Evolutionary conservation across 2,329 filamentous ascomycete genomes (phyloP).

Genomic region (Tothia fuscella): DNA sequence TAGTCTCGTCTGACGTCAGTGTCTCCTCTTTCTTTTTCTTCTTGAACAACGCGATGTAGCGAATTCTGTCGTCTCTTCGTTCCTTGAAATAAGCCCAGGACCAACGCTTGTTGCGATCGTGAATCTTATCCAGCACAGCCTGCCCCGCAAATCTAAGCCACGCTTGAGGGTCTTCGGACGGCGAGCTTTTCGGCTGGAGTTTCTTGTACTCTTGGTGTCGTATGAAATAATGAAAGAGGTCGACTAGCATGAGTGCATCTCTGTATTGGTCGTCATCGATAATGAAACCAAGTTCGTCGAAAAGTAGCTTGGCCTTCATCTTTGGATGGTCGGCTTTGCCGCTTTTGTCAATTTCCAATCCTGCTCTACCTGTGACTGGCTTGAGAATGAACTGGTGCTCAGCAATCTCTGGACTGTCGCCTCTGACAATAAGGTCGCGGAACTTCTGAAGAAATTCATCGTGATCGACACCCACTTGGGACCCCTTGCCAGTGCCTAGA

Average conservation of each 20-base stretch:
- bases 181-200: slow-evolving; percentile 70
- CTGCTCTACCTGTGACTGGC: slow-evolving; percentile 88
- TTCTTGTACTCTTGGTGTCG: slow-evolving; percentile 96
- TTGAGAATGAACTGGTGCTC: slow-evolving; percentile 89
- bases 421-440: slow-evolving; percentile 64
- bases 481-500: slow-evolving; percentile 69
- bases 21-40: slow-evolving; percentile 65
- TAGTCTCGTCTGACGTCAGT: slow-evolving; percentile 55
- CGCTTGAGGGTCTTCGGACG: slow-evolving; percentile 80
- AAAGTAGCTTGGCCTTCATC: slow-evolving; percentile 80
- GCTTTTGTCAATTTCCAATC: slow-evolving; percentile 89
- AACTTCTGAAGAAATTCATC: slow-evolving; percentile 68
- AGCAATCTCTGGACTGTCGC: slow-evolving; percentile 43
- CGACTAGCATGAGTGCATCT: slow-evolving; percentile 94
- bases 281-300: slow-evolving; percentile 96
- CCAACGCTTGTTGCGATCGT: slow-evolving; percentile 85
- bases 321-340: slow-evolving; percentile 68
- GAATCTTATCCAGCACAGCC: slow-evolving; percentile 84
- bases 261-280: slow-evolving; percentile 96
- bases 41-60: slow-evolving; percentile 92
- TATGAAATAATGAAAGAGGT: slow-evolving; percentile 97
- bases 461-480: slow-evolving; percentile 54
- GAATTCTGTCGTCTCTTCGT: slow-evolving; percentile 73
- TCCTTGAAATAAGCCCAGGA: slow-evolving; percentile 94
- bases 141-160: slow-evolving; percentile 90